phyloP scores from a whole-genome alignment of 257 asterid species.

The Solanum dulcamara region DNA sequence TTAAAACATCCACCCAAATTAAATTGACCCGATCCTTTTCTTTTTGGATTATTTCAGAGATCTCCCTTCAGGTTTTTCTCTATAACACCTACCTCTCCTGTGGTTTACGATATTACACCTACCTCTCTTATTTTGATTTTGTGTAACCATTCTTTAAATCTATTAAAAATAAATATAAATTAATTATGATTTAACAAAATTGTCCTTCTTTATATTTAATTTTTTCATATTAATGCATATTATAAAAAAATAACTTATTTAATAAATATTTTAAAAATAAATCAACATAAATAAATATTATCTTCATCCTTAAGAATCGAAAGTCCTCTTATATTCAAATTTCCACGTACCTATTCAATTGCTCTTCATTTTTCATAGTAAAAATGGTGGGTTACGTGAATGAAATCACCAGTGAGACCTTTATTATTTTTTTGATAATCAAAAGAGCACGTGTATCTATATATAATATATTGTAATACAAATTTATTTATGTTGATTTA shows the following conservation, averaged over 20 bases:
- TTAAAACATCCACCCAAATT: too few species aligned
- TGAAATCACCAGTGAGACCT: too few species aligned
- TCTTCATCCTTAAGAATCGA: too few species aligned
- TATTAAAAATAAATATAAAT: background rate
- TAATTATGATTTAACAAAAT: background rate
- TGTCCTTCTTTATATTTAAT: background rate
- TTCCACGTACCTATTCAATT: background rate
- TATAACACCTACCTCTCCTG: accelerated
- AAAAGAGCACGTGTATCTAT: too few species aligned
- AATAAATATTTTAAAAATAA: too few species aligned
- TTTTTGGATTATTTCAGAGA: too few species aligned
- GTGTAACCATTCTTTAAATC: accelerated
- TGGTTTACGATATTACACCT: background rate
- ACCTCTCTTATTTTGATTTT: background rate
- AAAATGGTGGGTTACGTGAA: too few species aligned
- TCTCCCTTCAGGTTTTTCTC: background rate
- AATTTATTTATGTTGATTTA: too few species aligned
- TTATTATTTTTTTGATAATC: too few species aligned
- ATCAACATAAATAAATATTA: background rate
- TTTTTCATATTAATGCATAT: background rate
- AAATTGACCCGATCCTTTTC: too few species aligned
- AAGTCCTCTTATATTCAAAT: background rate
- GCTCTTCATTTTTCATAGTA: background rate
- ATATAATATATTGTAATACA: too few species aligned
- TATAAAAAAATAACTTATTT: too few species aligned